A percentile compares a stretch with the other conserved stretches of the same genome.
These are phyloP conservation scores for Blastomyces percursus DNA, from an alignment of 2,329 filamentous ascomycete species.

Conservation along the genomic window DNA sequence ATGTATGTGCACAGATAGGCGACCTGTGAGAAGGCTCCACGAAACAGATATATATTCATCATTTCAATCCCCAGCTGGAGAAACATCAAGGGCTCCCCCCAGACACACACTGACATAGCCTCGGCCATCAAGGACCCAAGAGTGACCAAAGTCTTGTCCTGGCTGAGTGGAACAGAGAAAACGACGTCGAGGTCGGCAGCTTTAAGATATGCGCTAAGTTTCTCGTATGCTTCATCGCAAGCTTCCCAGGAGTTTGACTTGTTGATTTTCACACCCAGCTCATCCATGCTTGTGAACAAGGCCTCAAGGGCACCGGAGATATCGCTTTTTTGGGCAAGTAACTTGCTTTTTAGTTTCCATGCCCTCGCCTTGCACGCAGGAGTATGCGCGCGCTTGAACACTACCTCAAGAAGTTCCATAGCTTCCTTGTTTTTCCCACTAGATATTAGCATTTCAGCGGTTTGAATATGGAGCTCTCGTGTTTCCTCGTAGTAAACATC, in stretches of 20 bases:
- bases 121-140: conserved; percentile 48
- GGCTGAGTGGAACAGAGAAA: conserved; percentile 30
- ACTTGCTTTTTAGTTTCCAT: conserved; percentile 70
- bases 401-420: conserved; percentile 54
- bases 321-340: conserved; percentile 65
- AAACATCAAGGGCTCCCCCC: conserved; percentile 49
- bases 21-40: conserved; percentile 46
- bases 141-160: conserved; percentile 33
- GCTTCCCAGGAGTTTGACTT: conserved; percentile 59
- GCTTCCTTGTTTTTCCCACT: conserved; percentile 61
- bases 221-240: conserved; percentile 64
- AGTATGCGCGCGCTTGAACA: conserved; percentile 60
- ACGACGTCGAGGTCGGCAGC: conserved; percentile 41
- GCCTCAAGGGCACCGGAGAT: conserved; percentile 56
- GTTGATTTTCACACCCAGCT: conserved; percentile 57
- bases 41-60: conserved; percentile 44
- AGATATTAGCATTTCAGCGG: conserved; percentile 73
- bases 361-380: conserved; percentile 72
- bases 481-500: conserved; percentile 84
- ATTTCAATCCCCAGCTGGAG: conserved; percentile 50
- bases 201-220: conserved; percentile 49
- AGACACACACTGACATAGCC: conserved; percentile 48
- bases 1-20: conserved; percentile 50
- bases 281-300: conserved; percentile 59
- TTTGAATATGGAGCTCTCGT: conserved; percentile 62